These are phyloP conservation scores for Actinomortierella wolfii DNA, from an alignment of 371 early-diverging fungal species.

Conservation along the genomic window DNA sequence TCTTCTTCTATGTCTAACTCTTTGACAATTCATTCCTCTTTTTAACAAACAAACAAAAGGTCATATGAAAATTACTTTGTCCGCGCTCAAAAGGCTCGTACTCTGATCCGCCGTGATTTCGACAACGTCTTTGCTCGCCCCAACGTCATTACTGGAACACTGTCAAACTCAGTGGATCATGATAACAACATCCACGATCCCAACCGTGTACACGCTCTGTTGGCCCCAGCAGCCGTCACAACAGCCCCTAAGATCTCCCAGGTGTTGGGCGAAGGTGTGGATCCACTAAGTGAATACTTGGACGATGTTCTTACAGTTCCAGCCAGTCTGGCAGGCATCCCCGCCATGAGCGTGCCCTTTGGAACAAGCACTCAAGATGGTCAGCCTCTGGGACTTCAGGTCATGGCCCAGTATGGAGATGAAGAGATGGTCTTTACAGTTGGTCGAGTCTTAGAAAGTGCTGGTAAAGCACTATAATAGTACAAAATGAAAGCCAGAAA, in stretches of 20 bases:
- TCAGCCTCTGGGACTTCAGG: constrained; percentile 81
- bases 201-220: constrained; percentile 64
- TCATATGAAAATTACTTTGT: constrained; percentile 70
- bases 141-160: constrained; percentile 48
- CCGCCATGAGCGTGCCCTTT: constrained; percentile 72
- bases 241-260: constrained; percentile 62
- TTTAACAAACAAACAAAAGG: constrained; percentile 32
- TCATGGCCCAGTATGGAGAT: constrained; percentile 82
- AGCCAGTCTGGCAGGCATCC: constrained; percentile 84
- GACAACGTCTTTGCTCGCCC: constrained; percentile 66
- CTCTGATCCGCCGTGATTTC: constrained; percentile 81
- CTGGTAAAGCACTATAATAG: neutral
- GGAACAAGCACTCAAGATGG: constrained; percentile 46
- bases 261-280: constrained; percentile 32
- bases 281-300: constrained; percentile 62
- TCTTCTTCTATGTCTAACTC: neutral
- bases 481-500: too few relatives aligned
- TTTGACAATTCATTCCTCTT: constrained; percentile 5
- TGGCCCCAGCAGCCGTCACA: constrained; percentile 75
- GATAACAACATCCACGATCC: constrained; percentile 19
- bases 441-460: constrained; percentile 43
- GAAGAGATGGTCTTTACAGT: constrained; percentile 64
- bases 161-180: neutral
- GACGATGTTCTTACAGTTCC: constrained; percentile 93
- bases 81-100: constrained; percentile 82